Evolutionary conservation across 805 yeast species (phyloP), one percentile per base, ranked within the genome.

Genomic region (Barnettozyma botsteinii): DNA sequence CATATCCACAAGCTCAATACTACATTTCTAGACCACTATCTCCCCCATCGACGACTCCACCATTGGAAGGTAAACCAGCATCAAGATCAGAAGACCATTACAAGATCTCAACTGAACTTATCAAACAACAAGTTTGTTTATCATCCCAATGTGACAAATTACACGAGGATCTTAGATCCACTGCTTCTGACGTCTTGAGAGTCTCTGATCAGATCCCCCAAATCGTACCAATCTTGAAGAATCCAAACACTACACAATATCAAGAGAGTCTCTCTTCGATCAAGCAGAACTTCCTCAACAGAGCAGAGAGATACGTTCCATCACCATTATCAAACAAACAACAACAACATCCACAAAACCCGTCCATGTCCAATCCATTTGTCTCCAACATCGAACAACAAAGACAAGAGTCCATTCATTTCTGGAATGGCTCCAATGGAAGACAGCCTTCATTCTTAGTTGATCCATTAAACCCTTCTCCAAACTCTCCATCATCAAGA

Each of bases 401-500:
- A 28, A 43, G 50, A 33, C 41, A 40, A 32, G 51, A 51, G 7
- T 45, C 53, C 11, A 48, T 55, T 19, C 53, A 50, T 29, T 55
- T 53, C 33, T 56, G 60, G 60, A 53, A 49, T 32, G 33, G 36
- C n/a, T 40, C 55, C 4, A 40, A 41, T 3, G 38, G 31, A 20
- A 48, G 60, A 47, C 58, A 55, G 21, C 55, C 55, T 1, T 53
- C 59, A 3, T 45, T 51, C 3, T 47, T 54, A 35, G 42, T 56
- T 33, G 60, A 56, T 29, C 60, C 60, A 5, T 33, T 56, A 24
- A 39, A 48, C 25, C 39, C 54, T 14, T 30, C 44, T 12, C 46
- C 47, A 18, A 24, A n/a, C 6, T 35, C 32, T 5, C 39, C 23
- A 33, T 13, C n/a, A 33, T 37, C 41, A 37, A 40, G 29, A 19